Conservation (phyloP, 768 basidiomycete species). For the Pleurotus eryngii region DNA sequence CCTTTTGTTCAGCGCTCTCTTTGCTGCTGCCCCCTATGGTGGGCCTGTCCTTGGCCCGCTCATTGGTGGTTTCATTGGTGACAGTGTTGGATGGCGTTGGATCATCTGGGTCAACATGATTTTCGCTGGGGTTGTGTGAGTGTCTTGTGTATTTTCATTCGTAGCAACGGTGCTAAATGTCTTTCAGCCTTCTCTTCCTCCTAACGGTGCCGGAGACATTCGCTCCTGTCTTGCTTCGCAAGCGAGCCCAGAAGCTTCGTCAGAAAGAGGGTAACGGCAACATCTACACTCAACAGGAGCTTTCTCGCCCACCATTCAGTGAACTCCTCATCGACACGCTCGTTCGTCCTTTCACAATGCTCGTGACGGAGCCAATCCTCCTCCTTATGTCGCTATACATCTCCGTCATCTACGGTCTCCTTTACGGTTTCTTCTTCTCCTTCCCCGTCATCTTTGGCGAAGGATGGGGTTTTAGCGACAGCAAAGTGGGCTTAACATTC, state of each 20-base stretch:
- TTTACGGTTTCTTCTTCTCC: conserved; percentile 13
- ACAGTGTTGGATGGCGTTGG: conserved; percentile 35
- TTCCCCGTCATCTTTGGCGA: conserved; percentile 36
- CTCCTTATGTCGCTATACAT: conserved; percentile 43
- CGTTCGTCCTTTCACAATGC: conserved; percentile 40
- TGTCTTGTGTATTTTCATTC: conserved; percentile 6
- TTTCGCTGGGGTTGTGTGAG: conserved; percentile 31
- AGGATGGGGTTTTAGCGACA: conserved; percentile 32
- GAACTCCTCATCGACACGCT: conserved; percentile 37
- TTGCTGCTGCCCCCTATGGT: conserved; percentile 36
- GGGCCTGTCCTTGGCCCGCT: conserved; percentile 44
- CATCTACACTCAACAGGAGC: conserved; percentile 40
- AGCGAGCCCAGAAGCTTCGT: conserved; percentile 35
- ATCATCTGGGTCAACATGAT: conserved; percentile 38
- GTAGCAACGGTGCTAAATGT: neutral
- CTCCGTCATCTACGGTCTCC: conserved; percentile 38
- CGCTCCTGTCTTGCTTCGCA: conserved; percentile 38
- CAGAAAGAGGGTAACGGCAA: conserved; percentile 29
- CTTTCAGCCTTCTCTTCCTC: conserved; percentile 12
- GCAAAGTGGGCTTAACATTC: conserved; percentile 35
- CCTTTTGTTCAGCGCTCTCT: conserved; percentile 21
- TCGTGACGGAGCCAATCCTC: conserved; percentile 43
- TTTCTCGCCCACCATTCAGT: conserved; percentile 28
- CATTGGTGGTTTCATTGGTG: conserved; percentile 44
- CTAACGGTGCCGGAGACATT: conserved; percentile 42